These are phyloP conservation scores for Tilletia setariae DNA, from an alignment of 1,284 basidiomycete species.

Conservation along the genomic window DNA sequence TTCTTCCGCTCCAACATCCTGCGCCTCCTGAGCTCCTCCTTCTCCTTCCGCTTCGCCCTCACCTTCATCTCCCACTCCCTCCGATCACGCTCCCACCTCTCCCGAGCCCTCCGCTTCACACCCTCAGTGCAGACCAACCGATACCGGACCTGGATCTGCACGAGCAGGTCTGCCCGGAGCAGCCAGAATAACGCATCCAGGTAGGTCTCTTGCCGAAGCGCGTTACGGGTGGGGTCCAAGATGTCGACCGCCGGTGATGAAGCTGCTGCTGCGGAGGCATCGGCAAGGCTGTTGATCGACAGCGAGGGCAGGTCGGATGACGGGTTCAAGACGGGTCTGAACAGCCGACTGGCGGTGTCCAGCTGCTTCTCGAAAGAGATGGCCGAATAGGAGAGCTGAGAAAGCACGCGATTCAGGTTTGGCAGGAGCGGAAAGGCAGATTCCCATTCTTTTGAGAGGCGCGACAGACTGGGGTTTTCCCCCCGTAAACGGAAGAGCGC, in stretches of 20 bases:
- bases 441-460: conserved; percentile 66
- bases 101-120: conserved; percentile 63
- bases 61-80: not conserved
- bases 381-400: conserved; percentile 1
- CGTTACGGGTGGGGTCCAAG: not conserved
- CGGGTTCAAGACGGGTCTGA: not conserved
- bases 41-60: not conserved
- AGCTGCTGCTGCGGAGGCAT: not conserved
- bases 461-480: conserved; percentile 60
- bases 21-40: conserved; percentile 25
- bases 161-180: conserved; percentile 76
- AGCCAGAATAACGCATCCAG: conserved; percentile 87
- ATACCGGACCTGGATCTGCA: conserved; percentile 79
- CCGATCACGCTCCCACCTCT: conserved; percentile 22
- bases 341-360: not conserved
- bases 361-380: not conserved
- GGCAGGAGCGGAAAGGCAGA: conserved; percentile 44
- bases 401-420: conserved; percentile 45
- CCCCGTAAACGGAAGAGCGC: too few species aligned
- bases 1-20: conserved; percentile 10
- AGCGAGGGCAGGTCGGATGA: not conserved
- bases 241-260: not conserved
- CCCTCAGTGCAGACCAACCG: conserved; percentile 74
- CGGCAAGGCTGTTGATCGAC: not conserved
- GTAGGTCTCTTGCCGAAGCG: conserved; percentile 59